Base-by-base conservation (phyloP, 768 basidiomycete genomes). In the Kwoniella sp. region DNA sequence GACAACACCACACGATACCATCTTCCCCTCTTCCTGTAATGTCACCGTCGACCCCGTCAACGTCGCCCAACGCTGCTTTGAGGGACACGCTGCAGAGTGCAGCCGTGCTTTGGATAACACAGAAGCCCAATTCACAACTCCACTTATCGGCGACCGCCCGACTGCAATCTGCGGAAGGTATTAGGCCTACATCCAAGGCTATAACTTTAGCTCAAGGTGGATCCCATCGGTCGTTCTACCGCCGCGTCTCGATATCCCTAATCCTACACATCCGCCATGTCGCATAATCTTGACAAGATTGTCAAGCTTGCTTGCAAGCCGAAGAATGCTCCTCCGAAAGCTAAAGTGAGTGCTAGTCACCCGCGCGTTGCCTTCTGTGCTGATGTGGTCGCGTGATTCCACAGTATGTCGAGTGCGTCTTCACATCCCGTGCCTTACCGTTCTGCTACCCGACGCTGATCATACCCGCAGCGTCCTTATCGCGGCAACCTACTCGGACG, bases 241-340 rank as follows among this genome's bases (percentile, higher is more conserved):
- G 22, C 10, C 19, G 8, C 37, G 37, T 8, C 9, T 39, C 8
- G n/a, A 47, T 17, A n/a, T 23, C 14, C 7, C 5, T n/a, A n/a
- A 33, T 28, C 20, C 25, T 33, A 22, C 31, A 31, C 10, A n/a
- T 15, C n/a, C 58, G 62, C 11, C 15, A 66, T 66, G 64, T 63
- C 62, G 20, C 51, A 51, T 41, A 66, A 69, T 45, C 62, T 71
- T 46, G 73, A 76, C 45, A 78, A 98, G 80, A 84, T 87, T 69
- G 87, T 98, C 63, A 95, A 93, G 77, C 77, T 89, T 71, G 95
- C 93, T 12, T 96, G 91, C 78, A 96, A 96, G 80, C 89, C 92
- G 50, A 98, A 98, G 78, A 83, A 88, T 39, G 89, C 89, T 2
- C 84, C 89, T 2, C 95, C 95, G 57, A 99, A 99, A 77, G 77